Conservation (phyloP, 176 grass and related monocot genomes). For the Areca catechu region DNA sequence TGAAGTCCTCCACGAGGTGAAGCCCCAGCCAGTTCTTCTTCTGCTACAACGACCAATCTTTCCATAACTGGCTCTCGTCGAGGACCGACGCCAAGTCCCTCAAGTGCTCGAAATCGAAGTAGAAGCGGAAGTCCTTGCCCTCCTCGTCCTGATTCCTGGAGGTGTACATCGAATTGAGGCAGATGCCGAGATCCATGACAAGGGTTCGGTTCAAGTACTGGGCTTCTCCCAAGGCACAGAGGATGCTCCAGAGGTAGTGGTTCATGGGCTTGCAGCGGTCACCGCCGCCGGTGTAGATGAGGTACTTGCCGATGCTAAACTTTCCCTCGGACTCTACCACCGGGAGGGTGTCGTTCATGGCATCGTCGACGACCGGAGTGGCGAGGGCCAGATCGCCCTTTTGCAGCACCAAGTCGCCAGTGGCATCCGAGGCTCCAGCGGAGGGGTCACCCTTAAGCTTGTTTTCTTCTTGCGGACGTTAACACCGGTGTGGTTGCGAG, state of each 20-base stretch:
- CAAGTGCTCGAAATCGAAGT: conserved; percentile 90
- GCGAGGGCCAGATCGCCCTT: conserved; percentile 25
- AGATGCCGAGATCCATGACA: conserved; percentile 72
- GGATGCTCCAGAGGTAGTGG: conserved; percentile 76
- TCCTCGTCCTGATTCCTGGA: conserved; percentile 46
- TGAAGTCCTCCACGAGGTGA: conserved; percentile 66
- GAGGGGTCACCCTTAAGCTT: conserved; percentile 33
- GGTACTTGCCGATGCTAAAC: conserved; percentile 47
- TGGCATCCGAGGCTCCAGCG: neutral
- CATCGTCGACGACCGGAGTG: conserved; percentile 53
- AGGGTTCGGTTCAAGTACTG: conserved; percentile 82
- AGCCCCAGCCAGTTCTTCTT: conserved; percentile 57
- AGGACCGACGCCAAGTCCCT: conserved; percentile 67
- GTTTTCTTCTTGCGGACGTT: conserved; percentile 61
- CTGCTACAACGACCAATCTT: conserved; percentile 65
- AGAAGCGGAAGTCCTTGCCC: conserved; percentile 82
- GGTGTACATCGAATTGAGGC: conserved; percentile 64
- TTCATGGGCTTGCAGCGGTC: conserved; percentile 98
- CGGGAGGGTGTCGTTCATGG: conserved; percentile 69
- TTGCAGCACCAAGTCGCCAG: conserved; percentile 19
- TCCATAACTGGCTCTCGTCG: conserved; percentile 74
- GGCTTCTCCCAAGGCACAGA: conserved; percentile 76
- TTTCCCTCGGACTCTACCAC: conserved; percentile 66
- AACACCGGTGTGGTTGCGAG: conserved; percentile 55
- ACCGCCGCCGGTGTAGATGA: conserved; percentile 75